These are phyloP conservation scores for Trichophyton verrucosum DNA, from an alignment of 2,329 filamentous ascomycete genomes.

Conservation along the genomic window DNA sequence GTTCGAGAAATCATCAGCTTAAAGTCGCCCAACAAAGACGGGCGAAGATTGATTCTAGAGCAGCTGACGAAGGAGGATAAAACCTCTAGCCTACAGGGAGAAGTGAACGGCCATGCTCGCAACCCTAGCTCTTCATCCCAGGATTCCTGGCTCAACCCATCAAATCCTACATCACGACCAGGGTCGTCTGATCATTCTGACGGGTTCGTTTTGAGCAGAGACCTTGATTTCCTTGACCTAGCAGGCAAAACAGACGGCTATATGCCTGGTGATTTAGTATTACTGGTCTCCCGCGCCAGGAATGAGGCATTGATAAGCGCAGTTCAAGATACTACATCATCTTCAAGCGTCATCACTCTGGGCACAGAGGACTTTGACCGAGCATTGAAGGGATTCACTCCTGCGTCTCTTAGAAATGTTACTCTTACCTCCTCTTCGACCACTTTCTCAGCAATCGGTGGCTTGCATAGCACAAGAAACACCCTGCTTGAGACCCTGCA, in stretches of 20 bases:
- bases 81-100: slow-evolving; percentile 22
- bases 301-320: slow-evolving; percentile 87
- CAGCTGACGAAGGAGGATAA: slow-evolving; percentile 49
- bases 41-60: slow-evolving; percentile 69
- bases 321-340: slow-evolving; percentile 44
- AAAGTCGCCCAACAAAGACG: slow-evolving; percentile 87
- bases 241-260: slow-evolving; percentile 93
- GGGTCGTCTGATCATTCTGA: slow-evolving; percentile 35
- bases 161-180: slow-evolving; percentile 43
- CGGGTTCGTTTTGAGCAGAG: slow-evolving; percentile 60
- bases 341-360: slow-evolving; percentile 49
- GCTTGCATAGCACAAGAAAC: slow-evolving; percentile 70
- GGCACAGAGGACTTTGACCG: slow-evolving; percentile 64
- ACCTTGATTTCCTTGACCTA: slow-evolving; percentile 82
- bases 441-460: slow-evolving; percentile 84
- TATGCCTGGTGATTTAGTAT: slow-evolving; percentile 85
- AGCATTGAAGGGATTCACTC: slow-evolving; percentile 84
- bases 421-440: slow-evolving; percentile 86
- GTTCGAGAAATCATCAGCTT: slow-evolving; percentile 81
- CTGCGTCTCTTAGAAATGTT: slow-evolving; percentile 86
- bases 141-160: slow-evolving; percentile 66
- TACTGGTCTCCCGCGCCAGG: slow-evolving; percentile 74
- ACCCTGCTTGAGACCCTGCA: slow-evolving; percentile 90
- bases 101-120: slow-evolving; percentile 24
- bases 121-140: slow-evolving; percentile 31